Evolutionary conservation across 345 rosid species (phyloP).

Genomic region (Erodium maritimum): DNA sequence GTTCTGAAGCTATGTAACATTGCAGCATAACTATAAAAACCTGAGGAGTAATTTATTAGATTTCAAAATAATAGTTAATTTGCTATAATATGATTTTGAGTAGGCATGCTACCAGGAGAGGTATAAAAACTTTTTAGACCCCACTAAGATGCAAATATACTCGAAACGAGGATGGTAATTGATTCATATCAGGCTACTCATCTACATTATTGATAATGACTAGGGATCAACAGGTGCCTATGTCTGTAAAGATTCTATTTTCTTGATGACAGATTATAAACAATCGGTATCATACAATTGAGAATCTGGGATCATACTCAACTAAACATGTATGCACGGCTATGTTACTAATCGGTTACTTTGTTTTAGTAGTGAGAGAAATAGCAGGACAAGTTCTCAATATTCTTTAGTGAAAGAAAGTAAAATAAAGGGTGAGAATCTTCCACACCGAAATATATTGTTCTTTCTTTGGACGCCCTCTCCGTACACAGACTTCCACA

Average conservation of each 20-base stretch:
- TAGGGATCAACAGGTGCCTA: too few species aligned
- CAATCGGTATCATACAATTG: background rate
- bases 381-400: background rate
- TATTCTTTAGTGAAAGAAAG: background rate
- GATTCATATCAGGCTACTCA: background rate
- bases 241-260: too few species aligned
- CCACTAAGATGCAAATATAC: background rate
- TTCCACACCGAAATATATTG: slow-evolving; percentile 25
- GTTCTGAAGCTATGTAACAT: too few species aligned
- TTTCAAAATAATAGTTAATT: background rate
- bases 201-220: background rate
- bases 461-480: slow-evolving; percentile 30
- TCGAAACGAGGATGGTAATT: background rate
- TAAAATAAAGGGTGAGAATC: background rate
- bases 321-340: background rate
- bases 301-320: background rate
- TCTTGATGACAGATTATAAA: background rate
- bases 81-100: background rate
- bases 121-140: background rate
- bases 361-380: background rate
- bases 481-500: slow-evolving; percentile 24
- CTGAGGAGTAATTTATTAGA: background rate
- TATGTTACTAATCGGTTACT: background rate
- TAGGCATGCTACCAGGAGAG: background rate
- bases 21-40: background rate